Evolutionary conservation across 495 filamentous ascomycete genomes (phyloP), one percentile per base, ranked within the genome.

Genomic region (Pyrenula massariospora): DNA sequence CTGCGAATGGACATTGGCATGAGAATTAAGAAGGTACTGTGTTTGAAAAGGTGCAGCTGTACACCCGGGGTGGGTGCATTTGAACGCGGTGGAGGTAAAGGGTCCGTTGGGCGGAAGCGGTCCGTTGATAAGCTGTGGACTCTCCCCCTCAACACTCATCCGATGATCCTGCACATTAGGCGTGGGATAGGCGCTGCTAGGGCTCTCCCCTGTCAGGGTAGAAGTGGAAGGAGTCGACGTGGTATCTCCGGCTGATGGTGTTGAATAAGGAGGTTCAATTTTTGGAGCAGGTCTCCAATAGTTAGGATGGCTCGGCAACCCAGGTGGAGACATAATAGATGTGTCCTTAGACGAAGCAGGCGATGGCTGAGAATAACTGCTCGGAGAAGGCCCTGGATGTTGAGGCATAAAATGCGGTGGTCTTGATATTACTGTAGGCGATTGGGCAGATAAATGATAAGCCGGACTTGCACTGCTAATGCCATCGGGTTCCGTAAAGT

Each of bases 1-100:
- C 59, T 88, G 88, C 2, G 90, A 95, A 68, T 98, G 93, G 3
- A 98, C 94, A 66, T 97, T 98, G 52, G 87, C 86, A 69, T 98
- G 94, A n/a, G 94, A 98, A 66, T 87, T 87, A 19, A 88, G 66
- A 3, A 88, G 69, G 71, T 89, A 88, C 62, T 97, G 93, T 1
- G 93, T 97, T 68, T 95, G 91, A 63, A 98, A 98, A 3, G 93
- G 88, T 20, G 80, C 67, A 48, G 91, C 92, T 22, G 64, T 91
- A 64, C 93, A 98, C 10, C 85, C 87, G 1, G 77, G 73, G 77
- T 80, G 78, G n/a, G 74, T 77, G 67, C 87, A 91, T 62, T 76
- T 79, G 64, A 77, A 86, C 36, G 68, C 69, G 21, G 69, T 68
- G 20, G 65, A 58, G 20, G 66, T 22, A 8, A 58, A 52, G 2